These are phyloP conservation scores for Sporothrix dimorphospora DNA, from an alignment of 2,329 filamentous ascomycete genomes.

Conservation along the genomic window DNA sequence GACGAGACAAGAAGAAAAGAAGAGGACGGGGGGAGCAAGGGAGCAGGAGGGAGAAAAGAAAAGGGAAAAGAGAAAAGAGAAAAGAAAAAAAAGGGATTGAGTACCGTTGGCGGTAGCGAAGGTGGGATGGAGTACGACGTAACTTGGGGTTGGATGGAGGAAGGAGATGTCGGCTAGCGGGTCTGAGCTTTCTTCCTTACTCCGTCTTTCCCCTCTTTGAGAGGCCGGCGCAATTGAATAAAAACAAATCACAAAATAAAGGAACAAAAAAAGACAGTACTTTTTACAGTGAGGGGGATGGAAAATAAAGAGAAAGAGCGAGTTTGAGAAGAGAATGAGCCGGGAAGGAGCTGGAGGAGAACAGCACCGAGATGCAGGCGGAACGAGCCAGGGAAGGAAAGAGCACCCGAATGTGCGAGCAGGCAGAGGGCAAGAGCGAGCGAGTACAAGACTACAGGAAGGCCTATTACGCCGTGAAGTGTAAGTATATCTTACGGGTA, in stretches of 20 bases:
- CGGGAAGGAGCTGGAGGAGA: slow-evolving; percentile 22
- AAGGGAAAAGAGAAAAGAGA: neutral
- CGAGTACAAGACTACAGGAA: neutral
- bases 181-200: slow-evolving; percentile 26
- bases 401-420: neutral
- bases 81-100: neutral
- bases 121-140: neutral
- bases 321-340: slow-evolving; percentile 22
- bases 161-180: slow-evolving; percentile 29
- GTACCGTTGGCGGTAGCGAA: neutral
- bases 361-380: neutral
- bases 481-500: neutral
- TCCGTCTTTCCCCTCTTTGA: neutral
- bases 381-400: slow-evolving; percentile 1
- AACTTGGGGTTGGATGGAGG: slow-evolving; percentile 21
- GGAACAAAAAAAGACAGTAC: neutral
- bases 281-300: neutral
- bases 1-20: neutral
- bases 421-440: neutral
- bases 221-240: neutral
- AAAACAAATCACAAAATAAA: neutral
- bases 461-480: neutral
- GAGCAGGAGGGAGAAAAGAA: neutral
- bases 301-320: slow-evolving; percentile 20
- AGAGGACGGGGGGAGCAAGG: neutral